These are phyloP conservation scores for Bothriochloa decipiens DNA, from an alignment of 176 grass and related monocot genomes.

Conservation along the genomic window DNA sequence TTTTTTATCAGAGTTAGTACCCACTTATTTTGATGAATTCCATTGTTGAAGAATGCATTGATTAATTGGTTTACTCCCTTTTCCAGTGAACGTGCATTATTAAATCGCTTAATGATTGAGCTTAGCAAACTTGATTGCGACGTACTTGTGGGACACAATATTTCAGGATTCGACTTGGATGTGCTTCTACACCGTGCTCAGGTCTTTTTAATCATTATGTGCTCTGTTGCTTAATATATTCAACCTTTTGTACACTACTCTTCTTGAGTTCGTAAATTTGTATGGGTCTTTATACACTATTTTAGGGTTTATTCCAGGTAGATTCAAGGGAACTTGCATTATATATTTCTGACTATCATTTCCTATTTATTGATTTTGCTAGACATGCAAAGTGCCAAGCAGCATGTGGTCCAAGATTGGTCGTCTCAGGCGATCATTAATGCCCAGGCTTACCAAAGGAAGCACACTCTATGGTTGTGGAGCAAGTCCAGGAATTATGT, in stretches of 20 bases:
- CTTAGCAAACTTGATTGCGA: slow-evolving; percentile 94
- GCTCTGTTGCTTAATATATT: slow-evolving; percentile 10
- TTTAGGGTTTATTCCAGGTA: slow-evolving; percentile 1
- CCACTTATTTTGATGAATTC: slow-evolving; percentile 11
- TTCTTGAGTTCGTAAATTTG: slow-evolving; percentile 36
- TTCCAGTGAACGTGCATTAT: slow-evolving; percentile 87
- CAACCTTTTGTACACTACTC: not conserved
- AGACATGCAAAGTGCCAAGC: slow-evolving; percentile 86
- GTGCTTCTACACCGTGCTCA: slow-evolving; percentile 93
- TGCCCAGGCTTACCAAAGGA: slow-evolving; percentile 95
- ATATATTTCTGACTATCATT: not conserved
- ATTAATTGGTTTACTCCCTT: slow-evolving; percentile 44
- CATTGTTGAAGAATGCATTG: slow-evolving; percentile 15
- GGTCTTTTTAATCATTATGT: slow-evolving; percentile 49
- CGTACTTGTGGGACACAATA: slow-evolving; percentile 96
- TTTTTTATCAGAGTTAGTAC: not conserved
- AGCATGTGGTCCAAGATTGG: slow-evolving; percentile 98
- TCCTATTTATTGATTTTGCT: slow-evolving; percentile 37
- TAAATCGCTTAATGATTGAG: slow-evolving; percentile 96
- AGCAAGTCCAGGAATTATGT: slow-evolving; percentile 96
- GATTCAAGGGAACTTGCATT: slow-evolving; percentile 8
- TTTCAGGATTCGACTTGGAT: slow-evolving; percentile 97
- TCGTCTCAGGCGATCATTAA: slow-evolving; percentile 74
- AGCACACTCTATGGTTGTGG: slow-evolving; percentile 90
- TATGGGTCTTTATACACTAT: slow-evolving; percentile 32